Evolutionary conservation across 768 basidiomycete species (phyloP), one percentile per base, ranked within the genome.

Genomic region (Pulveroboletus sp.): DNA sequence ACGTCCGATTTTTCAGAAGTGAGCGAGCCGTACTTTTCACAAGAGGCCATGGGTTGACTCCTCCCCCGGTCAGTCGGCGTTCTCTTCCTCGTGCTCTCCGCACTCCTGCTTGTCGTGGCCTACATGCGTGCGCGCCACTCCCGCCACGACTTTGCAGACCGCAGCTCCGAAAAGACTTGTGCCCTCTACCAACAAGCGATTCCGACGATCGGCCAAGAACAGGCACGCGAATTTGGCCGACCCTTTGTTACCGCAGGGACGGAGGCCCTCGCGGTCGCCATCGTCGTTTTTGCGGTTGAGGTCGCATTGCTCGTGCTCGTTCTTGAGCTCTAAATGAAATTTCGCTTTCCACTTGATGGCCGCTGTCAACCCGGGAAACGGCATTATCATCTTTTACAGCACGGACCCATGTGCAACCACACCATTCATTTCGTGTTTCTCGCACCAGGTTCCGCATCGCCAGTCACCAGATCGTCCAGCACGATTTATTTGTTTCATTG

Each of bases 181-280:
- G 60, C 65, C 12, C 53, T 61, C 9, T 61, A 73, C 51, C 60
- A 62, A 22, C 50, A 55, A 8, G 76, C 78, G 6, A 69, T 81
- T 5, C 71, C 74, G 44, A 85, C 84, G 2, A 73, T 76, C 24
- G 86, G 85, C 0, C 82, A 85, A 57, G 77, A 82, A 49, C 72
- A 73, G 26, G 75, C 73, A 39, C 76, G 85, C 1, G 72, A 85
- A 8, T 89, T 83, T 59, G 91, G 90, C 0, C 74, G 86, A 12
- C 86, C 87, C 2, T 92, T 92, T 61, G 64, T 83, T 16, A 89
- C 89, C 1, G 85, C 89, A 6, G 91, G 91, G n/a, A 79, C 84
- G 76, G 79, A 84, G 46, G 79, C 89, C 20, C 12, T 63, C 1
- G 70, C 75, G 12, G 78, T 91, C 7, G 74, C 82, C 0, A 58